These are phyloP conservation scores for Cladophialophora immunda DNA, from an alignment of 2,329 filamentous ascomycete genomes.

Conservation along the genomic window DNA sequence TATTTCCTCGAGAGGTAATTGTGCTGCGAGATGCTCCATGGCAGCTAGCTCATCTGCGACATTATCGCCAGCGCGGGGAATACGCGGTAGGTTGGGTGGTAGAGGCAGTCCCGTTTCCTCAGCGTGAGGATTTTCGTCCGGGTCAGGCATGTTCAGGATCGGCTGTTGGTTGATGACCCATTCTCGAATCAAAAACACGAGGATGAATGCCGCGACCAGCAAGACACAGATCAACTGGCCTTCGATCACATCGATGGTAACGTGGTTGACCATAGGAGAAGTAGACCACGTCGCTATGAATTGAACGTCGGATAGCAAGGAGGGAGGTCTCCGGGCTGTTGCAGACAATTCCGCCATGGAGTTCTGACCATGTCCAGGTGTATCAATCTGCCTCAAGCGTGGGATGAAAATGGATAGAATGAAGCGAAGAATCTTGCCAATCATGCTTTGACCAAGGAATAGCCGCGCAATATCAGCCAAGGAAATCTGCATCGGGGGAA, in stretches of 20 bases:
- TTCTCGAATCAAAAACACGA: conserved; percentile 95
- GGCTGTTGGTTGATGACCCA: conserved; percentile 99
- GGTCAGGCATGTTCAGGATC: conserved; percentile 79
- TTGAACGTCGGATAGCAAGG: conserved; percentile 66
- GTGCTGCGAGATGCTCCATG: background rate
- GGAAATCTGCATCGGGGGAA: conserved; percentile 34
- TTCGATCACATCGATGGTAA: conserved; percentile 84
- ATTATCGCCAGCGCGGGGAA: conserved; percentile 13
- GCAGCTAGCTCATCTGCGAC: background rate
- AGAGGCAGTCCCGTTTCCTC: conserved; percentile 22
- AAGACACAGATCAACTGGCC: conserved; percentile 92
- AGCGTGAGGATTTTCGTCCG: conserved; percentile 48
- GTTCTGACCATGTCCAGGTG: conserved; percentile 8
- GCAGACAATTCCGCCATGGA: conserved; percentile 24
- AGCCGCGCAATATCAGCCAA: conserved; percentile 30
- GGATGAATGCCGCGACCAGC: conserved; percentile 91
- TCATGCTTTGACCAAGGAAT: conserved; percentile 30
- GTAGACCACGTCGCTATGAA: conserved; percentile 68
- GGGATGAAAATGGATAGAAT: conserved; percentile 29
- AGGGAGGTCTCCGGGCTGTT: conserved; percentile 49
- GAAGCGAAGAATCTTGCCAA: conserved; percentile 30
- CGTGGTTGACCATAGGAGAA: conserved; percentile 76
- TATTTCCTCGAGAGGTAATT: background rate
- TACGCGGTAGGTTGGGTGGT: conserved; percentile 5
- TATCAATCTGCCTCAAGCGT: conserved; percentile 3